Base-by-base conservation (phyloP, 768 basidiomycete species). In the Royoungia palumana region DNA sequence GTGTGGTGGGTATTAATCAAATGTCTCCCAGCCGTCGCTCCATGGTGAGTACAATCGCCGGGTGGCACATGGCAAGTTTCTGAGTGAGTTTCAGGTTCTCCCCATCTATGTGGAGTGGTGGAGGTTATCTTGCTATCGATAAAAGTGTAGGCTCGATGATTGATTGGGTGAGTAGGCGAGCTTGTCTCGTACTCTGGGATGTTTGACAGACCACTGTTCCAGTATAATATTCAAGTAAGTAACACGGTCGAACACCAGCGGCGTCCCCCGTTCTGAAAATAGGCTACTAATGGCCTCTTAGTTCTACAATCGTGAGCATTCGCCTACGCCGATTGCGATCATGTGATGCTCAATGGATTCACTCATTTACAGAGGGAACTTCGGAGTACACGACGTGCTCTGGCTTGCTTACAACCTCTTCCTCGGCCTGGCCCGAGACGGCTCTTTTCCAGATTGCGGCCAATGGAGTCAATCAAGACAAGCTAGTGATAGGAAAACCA, bases 401-500 rank as follows among this genome's bases (percentile, higher is more conserved):
- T 40, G 61, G 60, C 32, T 67, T 80, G 13, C 58, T 80, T 19
- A 63, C 55, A 41, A 39, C 63, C 5, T 77, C 76, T 1, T 70
- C 75, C 8, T 62, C 64, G 9, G 47, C 57, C 7, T 79, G 64
- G 65, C 78, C 78, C 1, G 43, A 67, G n/a, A 71, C 73, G 0
- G 65, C 75, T 0, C 60, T 80, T 28, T 75, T 80, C 62, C 69
- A 79, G 54, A 77, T 80, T 45, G 66, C 69, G 17, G 73, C 74
- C 2, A 77, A 67, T 49, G 84, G 83, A 19, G 77, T 89, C 9
- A 62, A 73, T 3, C 58, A 80, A 38, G 64, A 76, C 62, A 89
- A 90, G 67, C 72, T 89, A 42, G 80, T 89, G 51, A 85, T 90
- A 58, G 87, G 86, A 5, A 90, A 90, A 66, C 87, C 86, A 2